These are phyloP conservation scores for Saraca asoca DNA, from an alignment of 331 rosid species.

Conservation along the genomic window DNA sequence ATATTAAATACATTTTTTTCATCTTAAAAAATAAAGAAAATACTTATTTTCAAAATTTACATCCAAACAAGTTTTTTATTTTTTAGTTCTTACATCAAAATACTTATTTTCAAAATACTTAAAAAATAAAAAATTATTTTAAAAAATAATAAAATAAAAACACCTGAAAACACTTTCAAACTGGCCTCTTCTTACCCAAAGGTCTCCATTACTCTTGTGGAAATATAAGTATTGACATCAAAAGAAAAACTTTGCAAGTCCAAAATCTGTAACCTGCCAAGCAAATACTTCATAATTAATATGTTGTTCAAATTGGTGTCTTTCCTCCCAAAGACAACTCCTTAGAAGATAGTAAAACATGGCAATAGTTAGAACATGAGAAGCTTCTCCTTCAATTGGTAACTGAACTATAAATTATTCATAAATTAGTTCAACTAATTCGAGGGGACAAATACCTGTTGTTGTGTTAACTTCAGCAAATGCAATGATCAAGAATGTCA, in stretches of 20 bases:
- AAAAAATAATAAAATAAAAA: too few species aligned
- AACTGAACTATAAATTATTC: background rate
- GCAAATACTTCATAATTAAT: too few species aligned
- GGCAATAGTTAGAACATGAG: background rate
- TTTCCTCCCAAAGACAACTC: background rate
- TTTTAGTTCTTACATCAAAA: too few species aligned
- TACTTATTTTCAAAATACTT: too few species aligned
- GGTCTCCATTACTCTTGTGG: slow-evolving; percentile 94
- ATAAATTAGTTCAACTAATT: slow-evolving; percentile 2
- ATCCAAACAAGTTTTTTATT: too few species aligned
- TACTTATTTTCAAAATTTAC: too few species aligned
- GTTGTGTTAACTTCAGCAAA: background rate
- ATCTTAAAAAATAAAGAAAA: too few species aligned
- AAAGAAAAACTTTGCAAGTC: slow-evolving; percentile 82
- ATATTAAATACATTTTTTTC: too few species aligned
- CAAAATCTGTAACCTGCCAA: slow-evolving; percentile 85
- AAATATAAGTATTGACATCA: slow-evolving; percentile 77
- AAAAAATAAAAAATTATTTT: too few species aligned
- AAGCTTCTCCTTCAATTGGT: slow-evolving; percentile 18
- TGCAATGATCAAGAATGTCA: slow-evolving; percentile 25
- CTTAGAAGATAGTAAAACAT: background rate
- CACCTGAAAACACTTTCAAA: too few species aligned
- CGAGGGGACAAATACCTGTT: background rate
- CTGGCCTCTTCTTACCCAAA: slow-evolving; percentile 82
- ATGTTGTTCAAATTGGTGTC: slow-evolving; percentile 13